Evolutionary conservation across 371 early-diverging fungal genomes (phyloP).

Genomic region (Rhizopus delemar): DNA sequence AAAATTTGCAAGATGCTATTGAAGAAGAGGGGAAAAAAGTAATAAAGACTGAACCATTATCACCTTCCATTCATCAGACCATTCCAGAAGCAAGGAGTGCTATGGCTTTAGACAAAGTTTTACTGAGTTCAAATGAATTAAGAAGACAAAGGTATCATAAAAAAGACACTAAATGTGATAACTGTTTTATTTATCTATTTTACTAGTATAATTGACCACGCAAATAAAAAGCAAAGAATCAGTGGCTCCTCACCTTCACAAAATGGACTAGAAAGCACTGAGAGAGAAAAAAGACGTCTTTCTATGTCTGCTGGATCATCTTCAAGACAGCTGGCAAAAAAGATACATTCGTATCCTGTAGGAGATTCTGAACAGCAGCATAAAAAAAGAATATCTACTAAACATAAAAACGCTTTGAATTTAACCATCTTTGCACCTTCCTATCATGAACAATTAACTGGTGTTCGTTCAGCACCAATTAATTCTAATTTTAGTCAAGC

Average conservation of each 20-base stretch:
- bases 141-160: conserved; percentile 20
- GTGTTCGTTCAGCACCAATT: conserved; percentile 60
- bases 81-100: conserved; percentile 23
- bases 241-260: not conserved
- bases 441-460: conserved; percentile 53
- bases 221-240: conserved; percentile 2
- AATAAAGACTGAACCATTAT: conserved; percentile 28
- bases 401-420: conserved; percentile 55
- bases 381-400: conserved; percentile 29
- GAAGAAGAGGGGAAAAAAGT: not conserved
- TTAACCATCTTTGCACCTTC: conserved; percentile 64
- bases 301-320: conserved; percentile 12
- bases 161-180: too few relatives aligned
- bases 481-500: conserved; percentile 43
- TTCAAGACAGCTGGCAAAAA: conserved; percentile 17
- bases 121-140: conserved; percentile 19
- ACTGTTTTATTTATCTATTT: not conserved
- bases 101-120: conserved; percentile 31
- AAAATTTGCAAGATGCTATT: conserved; percentile 16
- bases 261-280: not conserved
- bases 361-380: not conserved
- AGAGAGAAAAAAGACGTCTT: conserved; percentile 20
- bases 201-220: conserved; percentile 4
- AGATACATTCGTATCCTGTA: conserved; percentile 18
- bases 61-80: conserved; percentile 15